These are phyloP conservation scores for Amanita rimosa DNA, from an alignment of 768 basidiomycete species.

Conservation along the genomic window DNA sequence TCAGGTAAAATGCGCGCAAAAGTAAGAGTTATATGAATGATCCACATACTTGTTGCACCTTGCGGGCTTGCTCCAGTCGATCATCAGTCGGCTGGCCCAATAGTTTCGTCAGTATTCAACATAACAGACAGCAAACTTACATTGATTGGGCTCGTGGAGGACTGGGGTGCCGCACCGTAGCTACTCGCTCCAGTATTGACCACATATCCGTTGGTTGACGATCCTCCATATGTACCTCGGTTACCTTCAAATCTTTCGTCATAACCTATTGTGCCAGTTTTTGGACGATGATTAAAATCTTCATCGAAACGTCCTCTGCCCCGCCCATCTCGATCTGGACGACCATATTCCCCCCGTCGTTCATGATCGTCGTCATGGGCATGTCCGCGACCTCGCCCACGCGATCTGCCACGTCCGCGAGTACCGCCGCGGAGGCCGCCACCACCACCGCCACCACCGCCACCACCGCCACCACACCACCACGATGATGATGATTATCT, in stretches of 20 bases:
- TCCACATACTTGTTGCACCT: conserved; percentile 59
- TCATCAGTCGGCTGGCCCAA: conserved; percentile 48
- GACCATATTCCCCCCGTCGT: conserved; percentile 33
- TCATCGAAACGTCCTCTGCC: conserved; percentile 32
- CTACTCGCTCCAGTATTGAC: conserved; percentile 12
- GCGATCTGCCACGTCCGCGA: conserved; percentile 20
- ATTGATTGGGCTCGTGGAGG: conserved; percentile 12
- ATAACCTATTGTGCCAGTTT: conserved; percentile 16
- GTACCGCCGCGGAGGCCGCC: conserved; percentile 18
- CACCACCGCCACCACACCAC: too few species aligned
- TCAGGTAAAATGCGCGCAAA: neutral
- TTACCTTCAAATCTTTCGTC: conserved; percentile 29
- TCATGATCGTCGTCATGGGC: conserved; percentile 36
- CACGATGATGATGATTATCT: conserved; percentile 17
- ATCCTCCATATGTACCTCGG: conserved; percentile 23
- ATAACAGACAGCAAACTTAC: conserved; percentile 10
- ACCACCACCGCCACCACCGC: conserved; percentile 6
- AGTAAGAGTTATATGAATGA: neutral
- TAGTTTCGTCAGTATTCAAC: conserved; percentile 1
- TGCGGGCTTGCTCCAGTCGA: conserved; percentile 78
- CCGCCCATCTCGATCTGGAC: conserved; percentile 34
- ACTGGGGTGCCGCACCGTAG: conserved; percentile 19
- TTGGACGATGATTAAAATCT: conserved; percentile 23
- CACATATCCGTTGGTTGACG: conserved; percentile 19
- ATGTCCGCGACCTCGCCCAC: conserved; percentile 20